These are phyloP conservation scores for Wickerhamiella nectarea DNA, from an alignment of 805 yeast species.

Conservation along the genomic window DNA sequence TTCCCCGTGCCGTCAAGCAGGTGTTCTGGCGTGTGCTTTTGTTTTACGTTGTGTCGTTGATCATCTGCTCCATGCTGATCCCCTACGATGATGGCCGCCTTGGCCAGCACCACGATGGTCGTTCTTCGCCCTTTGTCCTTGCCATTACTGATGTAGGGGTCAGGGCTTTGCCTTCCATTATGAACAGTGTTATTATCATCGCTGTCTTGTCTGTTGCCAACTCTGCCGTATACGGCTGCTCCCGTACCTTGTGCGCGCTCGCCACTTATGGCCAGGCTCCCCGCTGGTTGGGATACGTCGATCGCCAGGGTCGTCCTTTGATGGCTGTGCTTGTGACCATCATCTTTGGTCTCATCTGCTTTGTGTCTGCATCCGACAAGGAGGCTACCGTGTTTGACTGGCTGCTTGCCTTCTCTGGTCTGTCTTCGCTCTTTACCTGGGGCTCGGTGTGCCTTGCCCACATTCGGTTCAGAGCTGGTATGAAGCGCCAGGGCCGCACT, in stretches of 20 bases:
- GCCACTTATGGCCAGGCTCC: conserved; percentile 55
- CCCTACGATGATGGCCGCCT: conserved; percentile 36
- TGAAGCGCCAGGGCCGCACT: conserved; percentile 43
- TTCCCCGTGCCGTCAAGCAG: conserved; percentile 64
- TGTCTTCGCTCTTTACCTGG: conserved; percentile 21
- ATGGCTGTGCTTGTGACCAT: conserved; percentile 38
- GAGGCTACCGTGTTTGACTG: conserved; percentile 20
- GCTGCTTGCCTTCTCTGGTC: conserved; percentile 20
- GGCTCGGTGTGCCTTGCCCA: conserved; percentile 13
- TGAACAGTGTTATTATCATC: conserved; percentile 55
- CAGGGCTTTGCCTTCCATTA: conserved; percentile 49
- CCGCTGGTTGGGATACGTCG: conserved; percentile 43
- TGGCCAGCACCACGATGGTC: conserved; percentile 39
- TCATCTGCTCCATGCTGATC: conserved; percentile 49
- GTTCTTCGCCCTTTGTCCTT: conserved; percentile 59
- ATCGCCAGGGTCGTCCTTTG: conserved; percentile 57
- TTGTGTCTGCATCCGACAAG: conserved; percentile 38
- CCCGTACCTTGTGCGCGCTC: conserved; percentile 52
- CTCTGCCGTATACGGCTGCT: conserved; percentile 52
- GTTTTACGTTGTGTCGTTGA: conserved; percentile 48
- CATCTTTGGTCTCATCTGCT: conserved; percentile 37
- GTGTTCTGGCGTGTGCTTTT: conserved; percentile 66
- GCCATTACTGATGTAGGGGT: conserved; percentile 53
- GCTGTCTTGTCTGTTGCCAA: conserved; percentile 62
- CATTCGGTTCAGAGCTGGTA: conserved; percentile 34